Conservation (phyloP, 1,139 yeast species). For the Martiniozyma asiatica region DNA sequence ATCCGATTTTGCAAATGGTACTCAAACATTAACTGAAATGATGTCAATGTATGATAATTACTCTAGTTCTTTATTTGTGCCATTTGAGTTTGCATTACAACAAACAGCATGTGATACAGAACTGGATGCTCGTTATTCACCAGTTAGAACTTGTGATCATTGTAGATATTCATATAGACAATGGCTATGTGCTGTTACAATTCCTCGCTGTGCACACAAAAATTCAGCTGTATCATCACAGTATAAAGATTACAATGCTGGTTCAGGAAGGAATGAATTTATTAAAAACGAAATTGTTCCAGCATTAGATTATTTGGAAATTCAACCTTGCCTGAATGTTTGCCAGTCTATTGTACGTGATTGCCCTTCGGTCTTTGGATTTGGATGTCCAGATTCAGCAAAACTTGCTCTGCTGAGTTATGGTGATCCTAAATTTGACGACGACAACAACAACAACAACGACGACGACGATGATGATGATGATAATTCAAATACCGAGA, state of each 20-base stretch:
- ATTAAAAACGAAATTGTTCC: constrained; percentile 52
- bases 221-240: constrained; percentile 35
- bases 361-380: constrained; percentile 71
- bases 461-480: background rate
- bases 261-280: constrained; percentile 50
- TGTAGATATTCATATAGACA: constrained; percentile 64
- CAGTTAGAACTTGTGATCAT: constrained; percentile 58
- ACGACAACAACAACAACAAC: background rate
- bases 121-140: constrained; percentile 60
- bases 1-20: constrained; percentile 12
- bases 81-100: constrained; percentile 67
- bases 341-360: constrained; percentile 71
- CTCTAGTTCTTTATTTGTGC: constrained; percentile 43
- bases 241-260: constrained; percentile 29
- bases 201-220: constrained; percentile 70
- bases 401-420: constrained; percentile 35
- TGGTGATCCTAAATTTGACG: constrained; percentile 25
- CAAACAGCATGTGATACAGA: constrained; percentile 69
- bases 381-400: constrained; percentile 51
- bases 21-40: constrained; percentile 22
- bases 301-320: constrained; percentile 52
- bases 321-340: constrained; percentile 74
- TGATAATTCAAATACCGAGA: background rate
- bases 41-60: constrained; percentile 47
- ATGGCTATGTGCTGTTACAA: constrained; percentile 84